Percentiles rank a stretch among this genome's conserved stretches.
phyloP scores from a whole-genome alignment of 176 grass and related monocot genomes.

The Oryza australiensis region DNA sequence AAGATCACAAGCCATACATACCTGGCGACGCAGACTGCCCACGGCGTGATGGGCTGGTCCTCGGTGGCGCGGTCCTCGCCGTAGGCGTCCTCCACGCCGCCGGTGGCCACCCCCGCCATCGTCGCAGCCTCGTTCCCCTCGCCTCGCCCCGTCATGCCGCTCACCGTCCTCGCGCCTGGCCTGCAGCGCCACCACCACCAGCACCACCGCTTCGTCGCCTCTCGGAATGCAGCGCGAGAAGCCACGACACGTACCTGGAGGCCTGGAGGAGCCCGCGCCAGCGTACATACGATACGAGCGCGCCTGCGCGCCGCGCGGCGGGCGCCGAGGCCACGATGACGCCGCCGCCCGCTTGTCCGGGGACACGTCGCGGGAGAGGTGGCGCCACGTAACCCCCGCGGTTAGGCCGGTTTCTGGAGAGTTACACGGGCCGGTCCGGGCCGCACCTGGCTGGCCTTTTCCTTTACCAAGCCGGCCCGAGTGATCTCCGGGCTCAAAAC shows the following conservation, averaged over 20 bases:
- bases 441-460: neutral
- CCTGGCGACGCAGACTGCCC: constrained; percentile 73
- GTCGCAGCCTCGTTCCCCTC: constrained; percentile 14
- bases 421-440: neutral
- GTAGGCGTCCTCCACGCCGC: constrained; percentile 57
- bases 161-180: constrained; percentile 22
- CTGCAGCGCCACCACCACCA: neutral
- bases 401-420: constrained; percentile 42
- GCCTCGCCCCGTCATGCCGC: constrained; percentile 43
- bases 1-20: neutral
- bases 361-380: constrained; percentile 41
- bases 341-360: constrained; percentile 20
- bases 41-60: constrained; percentile 63
- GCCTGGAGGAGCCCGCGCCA: neutral
- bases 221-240: constrained; percentile 9
- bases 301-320: neutral
- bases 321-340: constrained; percentile 33
- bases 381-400: constrained; percentile 34
- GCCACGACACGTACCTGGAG: neutral
- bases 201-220: neutral
- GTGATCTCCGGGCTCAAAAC: neutral
- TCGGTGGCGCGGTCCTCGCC: constrained; percentile 55
- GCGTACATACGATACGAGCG: constrained; percentile 32
- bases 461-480: neutral
- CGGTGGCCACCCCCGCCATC: constrained; percentile 23